Evolutionary conservation across 192 early-diverging fungal species (phyloP).

Genomic region (Mycoemilia scoparia): DNA sequence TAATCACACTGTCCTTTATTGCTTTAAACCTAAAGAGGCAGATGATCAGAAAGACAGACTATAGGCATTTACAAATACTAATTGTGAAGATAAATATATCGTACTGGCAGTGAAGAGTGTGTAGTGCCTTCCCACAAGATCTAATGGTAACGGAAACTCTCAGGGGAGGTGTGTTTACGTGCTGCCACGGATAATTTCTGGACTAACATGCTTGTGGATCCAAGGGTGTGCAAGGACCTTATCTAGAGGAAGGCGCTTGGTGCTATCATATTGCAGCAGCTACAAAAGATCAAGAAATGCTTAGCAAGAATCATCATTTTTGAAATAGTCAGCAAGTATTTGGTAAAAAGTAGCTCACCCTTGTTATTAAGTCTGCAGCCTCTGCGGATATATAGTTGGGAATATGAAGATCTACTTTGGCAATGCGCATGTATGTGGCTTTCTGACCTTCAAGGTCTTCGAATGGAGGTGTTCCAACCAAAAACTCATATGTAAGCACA

Average conservation of each 20-base stretch:
- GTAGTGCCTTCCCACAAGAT: too few relatives aligned
- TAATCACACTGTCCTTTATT: too few relatives aligned
- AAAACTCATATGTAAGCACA: constrained; percentile 81
- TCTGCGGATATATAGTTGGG: constrained; percentile 59
- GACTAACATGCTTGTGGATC: constrained; percentile 27
- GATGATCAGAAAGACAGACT: too few relatives aligned
- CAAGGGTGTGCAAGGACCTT: constrained; percentile 69
- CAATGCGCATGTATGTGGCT: constrained; percentile 66
- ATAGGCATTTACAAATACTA: too few relatives aligned
- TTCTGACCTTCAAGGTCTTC: constrained; percentile 48
- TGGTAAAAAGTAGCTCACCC: too few relatives aligned
- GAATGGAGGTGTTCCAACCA: constrained; percentile 84
- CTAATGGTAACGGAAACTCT: too few relatives aligned
- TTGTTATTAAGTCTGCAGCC: constrained; percentile 69
- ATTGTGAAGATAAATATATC: too few relatives aligned
- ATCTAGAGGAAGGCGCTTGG: constrained; percentile 48
- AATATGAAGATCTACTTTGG: constrained; percentile 62
- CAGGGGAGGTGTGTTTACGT: too few relatives aligned
- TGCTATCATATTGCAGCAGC: constrained; percentile 51
- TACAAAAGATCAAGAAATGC: too few relatives aligned
- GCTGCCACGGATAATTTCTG: too few relatives aligned
- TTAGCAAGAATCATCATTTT: neutral
- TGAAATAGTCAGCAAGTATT: neutral
- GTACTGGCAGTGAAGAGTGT: too few relatives aligned
- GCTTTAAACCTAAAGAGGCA: too few relatives aligned